These are phyloP conservation scores for Ascocoryne sarcoides DNA, from an alignment of 2,329 filamentous ascomycete species.

Conservation along the genomic window DNA sequence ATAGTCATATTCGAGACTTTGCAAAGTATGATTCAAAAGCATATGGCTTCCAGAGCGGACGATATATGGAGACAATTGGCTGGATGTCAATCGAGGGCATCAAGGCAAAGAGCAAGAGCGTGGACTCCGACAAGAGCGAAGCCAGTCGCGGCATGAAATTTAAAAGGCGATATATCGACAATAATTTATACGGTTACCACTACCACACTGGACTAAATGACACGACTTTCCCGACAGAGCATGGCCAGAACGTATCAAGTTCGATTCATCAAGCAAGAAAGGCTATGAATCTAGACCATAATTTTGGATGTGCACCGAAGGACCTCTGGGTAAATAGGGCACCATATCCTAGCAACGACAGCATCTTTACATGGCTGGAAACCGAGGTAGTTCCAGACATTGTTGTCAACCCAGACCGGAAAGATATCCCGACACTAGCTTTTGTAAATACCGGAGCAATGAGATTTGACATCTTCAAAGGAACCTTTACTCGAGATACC, in stretches of 20 bases:
- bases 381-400: conserved; percentile 63
- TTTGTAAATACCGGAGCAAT: conserved; percentile 86
- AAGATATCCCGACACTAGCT: conserved; percentile 56
- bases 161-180: conserved; percentile 80
- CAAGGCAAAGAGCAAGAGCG: conserved; percentile 22
- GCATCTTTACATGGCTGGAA: conserved; percentile 75
- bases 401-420: conserved; percentile 47
- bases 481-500: conserved; percentile 79
- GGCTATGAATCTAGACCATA: conserved; percentile 60
- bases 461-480: conserved; percentile 92
- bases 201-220: conserved; percentile 69
- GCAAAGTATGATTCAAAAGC: conserved; percentile 69
- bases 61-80: conserved; percentile 92
- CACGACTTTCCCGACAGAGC: conserved; percentile 64
- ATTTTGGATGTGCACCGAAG: conserved; percentile 74
- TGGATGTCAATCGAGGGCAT: conserved; percentile 77
- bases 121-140: conserved; percentile 22
- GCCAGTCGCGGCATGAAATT: conserved; percentile 44
- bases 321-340: conserved; percentile 75
- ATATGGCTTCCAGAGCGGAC: conserved; percentile 74
- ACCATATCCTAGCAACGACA: conserved; percentile 63
- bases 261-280: conserved; percentile 63
- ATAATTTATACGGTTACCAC: conserved; percentile 77
- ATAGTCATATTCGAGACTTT: conserved; percentile 82
- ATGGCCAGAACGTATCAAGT: conserved; percentile 62